Conservation (phyloP, 1,284 basidiomycete genomes). For the Leccinum cinnamomeum region DNA sequence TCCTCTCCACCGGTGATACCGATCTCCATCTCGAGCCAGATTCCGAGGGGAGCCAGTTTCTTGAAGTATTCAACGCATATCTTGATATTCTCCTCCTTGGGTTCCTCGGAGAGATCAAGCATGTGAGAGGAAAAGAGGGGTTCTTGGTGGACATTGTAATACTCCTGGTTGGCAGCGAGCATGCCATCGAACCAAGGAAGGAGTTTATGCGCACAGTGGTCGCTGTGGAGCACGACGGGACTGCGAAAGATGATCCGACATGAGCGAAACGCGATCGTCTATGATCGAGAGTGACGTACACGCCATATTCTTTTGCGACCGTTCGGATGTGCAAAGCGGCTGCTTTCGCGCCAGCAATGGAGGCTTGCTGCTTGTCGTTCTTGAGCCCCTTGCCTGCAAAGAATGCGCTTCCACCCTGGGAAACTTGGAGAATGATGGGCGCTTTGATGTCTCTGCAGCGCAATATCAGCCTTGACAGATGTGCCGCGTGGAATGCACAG, state of each 20-base stretch:
- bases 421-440: slow-evolving; percentile 97
- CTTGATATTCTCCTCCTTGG: slow-evolving; percentile 96
- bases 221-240: slow-evolving; percentile 97
- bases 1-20: slow-evolving; percentile 99
- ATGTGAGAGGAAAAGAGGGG: slow-evolving; percentile 99
- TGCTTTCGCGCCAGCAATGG: slow-evolving; percentile 88
- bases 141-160: slow-evolving; percentile 88
- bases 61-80: slow-evolving; percentile 95
- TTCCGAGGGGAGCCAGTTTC: slow-evolving; percentile 89
- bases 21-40: slow-evolving; percentile 99
- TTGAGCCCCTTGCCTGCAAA: slow-evolving; percentile 96
- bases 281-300: slow-evolving; percentile 54
- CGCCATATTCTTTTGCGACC: slow-evolving; percentile 87
- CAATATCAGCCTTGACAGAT: slow-evolving; percentile 7
- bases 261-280: neutral
- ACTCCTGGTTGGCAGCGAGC: slow-evolving; percentile 95
- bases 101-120: slow-evolving; percentile 98
- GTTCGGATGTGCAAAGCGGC: slow-evolving; percentile 93
- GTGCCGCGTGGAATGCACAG: neutral
- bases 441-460: slow-evolving; percentile 78
- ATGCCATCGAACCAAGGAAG: slow-evolving; percentile 99
- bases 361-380: slow-evolving; percentile 97
- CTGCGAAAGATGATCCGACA: slow-evolving; percentile 39
- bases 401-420: slow-evolving; percentile 96
- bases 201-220: slow-evolving; percentile 99